phyloP scores from a whole-genome alignment of 441 rosid species.

The Aquilaria agallochum region DNA sequence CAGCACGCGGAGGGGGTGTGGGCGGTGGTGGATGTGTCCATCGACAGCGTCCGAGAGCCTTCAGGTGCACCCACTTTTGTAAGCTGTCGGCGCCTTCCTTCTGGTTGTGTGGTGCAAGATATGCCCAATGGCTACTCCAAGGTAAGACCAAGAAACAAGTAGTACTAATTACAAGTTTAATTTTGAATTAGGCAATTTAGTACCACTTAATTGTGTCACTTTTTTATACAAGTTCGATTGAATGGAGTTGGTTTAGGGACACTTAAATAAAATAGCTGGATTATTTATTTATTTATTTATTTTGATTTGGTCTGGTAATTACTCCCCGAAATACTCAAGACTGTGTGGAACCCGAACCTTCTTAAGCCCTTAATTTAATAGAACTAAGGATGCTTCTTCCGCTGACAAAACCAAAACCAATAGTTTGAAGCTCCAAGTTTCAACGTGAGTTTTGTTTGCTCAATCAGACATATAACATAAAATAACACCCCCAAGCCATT shows the following conservation, averaged over 20 bases:
- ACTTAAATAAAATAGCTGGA: too few species aligned
- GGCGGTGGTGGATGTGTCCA: conserved; percentile 92
- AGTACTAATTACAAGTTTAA: too few species aligned
- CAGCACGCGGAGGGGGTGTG: conserved; percentile 92
- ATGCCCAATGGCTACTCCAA: conserved; percentile 91
- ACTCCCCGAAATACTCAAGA: conserved; percentile 41
- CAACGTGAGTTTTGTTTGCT: conserved; percentile 32
- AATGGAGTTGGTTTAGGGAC: too few species aligned
- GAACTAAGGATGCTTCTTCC: conserved; percentile 35
- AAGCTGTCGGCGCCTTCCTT: conserved; percentile 81
- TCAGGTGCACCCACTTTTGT: conserved; percentile 35
- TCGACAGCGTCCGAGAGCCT: conserved; percentile 49
- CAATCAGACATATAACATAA: conserved; percentile 4
- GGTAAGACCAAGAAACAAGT: conserved; percentile 33
- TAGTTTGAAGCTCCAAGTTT: conserved; percentile 44
- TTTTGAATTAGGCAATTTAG: too few species aligned
- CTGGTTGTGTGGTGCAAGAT: conserved; percentile 92
- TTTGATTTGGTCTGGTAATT: conserved; percentile 37
- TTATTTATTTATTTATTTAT: too few species aligned
- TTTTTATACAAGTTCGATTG: too few species aligned
- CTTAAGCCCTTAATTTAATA: conserved; percentile 30
- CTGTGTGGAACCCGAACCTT: conserved; percentile 56
- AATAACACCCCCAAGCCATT: conserved; percentile 15
- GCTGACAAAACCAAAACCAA: conserved; percentile 20
- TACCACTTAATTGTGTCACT: too few species aligned